These are phyloP conservation scores for Ceratocystis huliohia DNA, from an alignment of 2,329 filamentous ascomycete genomes.

Conservation along the genomic window DNA sequence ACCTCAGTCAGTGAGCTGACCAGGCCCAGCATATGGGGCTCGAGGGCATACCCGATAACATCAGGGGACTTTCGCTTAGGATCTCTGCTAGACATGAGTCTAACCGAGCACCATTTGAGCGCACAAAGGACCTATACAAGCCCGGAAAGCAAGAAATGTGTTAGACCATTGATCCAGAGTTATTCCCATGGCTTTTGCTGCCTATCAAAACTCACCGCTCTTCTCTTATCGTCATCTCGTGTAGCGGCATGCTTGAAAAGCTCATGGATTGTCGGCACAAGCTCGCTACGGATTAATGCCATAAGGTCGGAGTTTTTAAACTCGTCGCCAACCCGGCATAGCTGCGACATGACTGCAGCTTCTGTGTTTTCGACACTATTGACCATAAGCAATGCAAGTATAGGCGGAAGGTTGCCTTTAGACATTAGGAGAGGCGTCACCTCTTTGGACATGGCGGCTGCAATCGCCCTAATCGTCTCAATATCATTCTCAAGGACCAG, in stretches of 20 bases:
- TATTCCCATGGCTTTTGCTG: not conserved
- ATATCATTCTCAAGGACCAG: slow-evolving; percentile 66
- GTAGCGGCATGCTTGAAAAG: slow-evolving; percentile 70
- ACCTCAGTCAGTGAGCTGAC: slow-evolving; percentile 69
- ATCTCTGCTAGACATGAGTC: slow-evolving; percentile 32
- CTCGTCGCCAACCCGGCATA: slow-evolving; percentile 55
- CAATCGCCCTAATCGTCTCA: slow-evolving; percentile 70
- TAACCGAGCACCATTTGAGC: slow-evolving; percentile 35
- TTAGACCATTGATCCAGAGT: not conserved
- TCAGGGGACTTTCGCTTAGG: slow-evolving; percentile 40
- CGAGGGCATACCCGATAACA: slow-evolving; percentile 60
- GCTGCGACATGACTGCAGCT: slow-evolving; percentile 51
- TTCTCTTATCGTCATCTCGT: slow-evolving; percentile 42
- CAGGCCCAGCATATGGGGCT: slow-evolving; percentile 72
- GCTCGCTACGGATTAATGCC: slow-evolving; percentile 60
- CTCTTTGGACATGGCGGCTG: slow-evolving; percentile 58
- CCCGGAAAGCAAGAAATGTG: not conserved
- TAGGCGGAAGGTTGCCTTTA: slow-evolving; percentile 42
- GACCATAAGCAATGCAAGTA: slow-evolving; percentile 46
- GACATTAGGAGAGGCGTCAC: slow-evolving; percentile 47
- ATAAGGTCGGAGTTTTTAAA: slow-evolving; percentile 55
- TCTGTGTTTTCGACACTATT: slow-evolving; percentile 50
- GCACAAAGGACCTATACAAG: slow-evolving; percentile 26
- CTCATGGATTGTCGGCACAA: slow-evolving; percentile 64
- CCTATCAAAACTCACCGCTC: slow-evolving; percentile 38